Conservation (phyloP, 192 early-diverging fungal genomes). For the Coemansia sp. region DNA sequence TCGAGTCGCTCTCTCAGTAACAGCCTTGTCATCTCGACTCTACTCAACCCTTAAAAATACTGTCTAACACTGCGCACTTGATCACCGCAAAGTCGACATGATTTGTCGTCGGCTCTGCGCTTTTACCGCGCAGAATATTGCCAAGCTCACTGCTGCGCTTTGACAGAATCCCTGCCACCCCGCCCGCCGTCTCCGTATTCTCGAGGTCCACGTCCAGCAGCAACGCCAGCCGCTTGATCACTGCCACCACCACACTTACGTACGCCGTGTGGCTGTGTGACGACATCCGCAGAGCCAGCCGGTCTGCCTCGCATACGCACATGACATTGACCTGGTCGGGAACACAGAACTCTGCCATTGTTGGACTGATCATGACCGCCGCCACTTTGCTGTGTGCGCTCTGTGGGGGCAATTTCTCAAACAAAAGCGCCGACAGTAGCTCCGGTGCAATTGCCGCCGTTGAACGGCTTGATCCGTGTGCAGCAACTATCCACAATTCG, state of each 20-base stretch:
- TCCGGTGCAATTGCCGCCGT: conserved; percentile 3
- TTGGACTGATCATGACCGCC: conserved; percentile 20
- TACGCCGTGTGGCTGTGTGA: conserved; percentile 8
- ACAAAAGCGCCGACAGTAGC: conserved; percentile 22
- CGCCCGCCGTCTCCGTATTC: no score
- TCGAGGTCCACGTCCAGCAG: conserved; percentile 9
- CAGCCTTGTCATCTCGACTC: not conserved
- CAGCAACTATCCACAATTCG: conserved; percentile 32
- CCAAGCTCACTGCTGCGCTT: no score
- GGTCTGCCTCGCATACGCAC: conserved; percentile 28
- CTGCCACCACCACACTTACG: conserved; percentile 17
- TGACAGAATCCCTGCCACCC: no score
- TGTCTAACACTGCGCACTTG: not conserved
- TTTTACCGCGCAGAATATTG: no score
- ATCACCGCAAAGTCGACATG: not conserved
- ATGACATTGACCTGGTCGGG: conserved; percentile 14
- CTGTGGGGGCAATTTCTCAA: conserved; percentile 22
- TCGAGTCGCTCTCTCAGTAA: not conserved
- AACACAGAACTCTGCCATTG: conserved; percentile 26
- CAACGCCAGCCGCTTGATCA: conserved; percentile 18
- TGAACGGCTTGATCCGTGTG: not conserved
- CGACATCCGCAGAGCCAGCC: conserved; percentile 22
- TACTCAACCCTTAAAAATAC: not conserved
- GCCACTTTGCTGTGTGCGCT: conserved; percentile 1
- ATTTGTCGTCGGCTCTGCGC: no score